A percentile compares a stretch with the other conserved stretches of the same genome.
Evolutionary conservation across 306 rosid species (phyloP).

Genomic region (Crotalaria pallida): DNA sequence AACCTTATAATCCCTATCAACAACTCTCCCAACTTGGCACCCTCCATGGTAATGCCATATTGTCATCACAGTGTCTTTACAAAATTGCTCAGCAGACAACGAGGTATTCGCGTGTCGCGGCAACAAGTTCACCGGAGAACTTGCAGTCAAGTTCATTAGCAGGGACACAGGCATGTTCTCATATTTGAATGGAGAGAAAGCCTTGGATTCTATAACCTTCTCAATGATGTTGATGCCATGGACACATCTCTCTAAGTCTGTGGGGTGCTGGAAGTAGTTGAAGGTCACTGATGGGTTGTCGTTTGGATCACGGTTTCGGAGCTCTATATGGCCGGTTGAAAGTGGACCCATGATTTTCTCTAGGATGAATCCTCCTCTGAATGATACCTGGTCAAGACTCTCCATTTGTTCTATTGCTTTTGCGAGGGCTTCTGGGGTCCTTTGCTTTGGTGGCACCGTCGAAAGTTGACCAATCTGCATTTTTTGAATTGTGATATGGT

Average conservation of each 20-base stretch:
- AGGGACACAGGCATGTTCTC: conserved; percentile 22
- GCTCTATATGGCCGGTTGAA: conserved; percentile 67
- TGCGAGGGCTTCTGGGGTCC: conserved; percentile 56
- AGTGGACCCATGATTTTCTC: conserved; percentile 67
- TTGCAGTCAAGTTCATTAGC: conserved; percentile 55
- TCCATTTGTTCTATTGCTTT: conserved; percentile 38
- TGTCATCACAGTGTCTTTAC: conserved; percentile 77
- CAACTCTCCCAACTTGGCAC: conserved; percentile 62
- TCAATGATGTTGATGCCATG: conserved; percentile 45
- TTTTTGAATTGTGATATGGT: background rate
- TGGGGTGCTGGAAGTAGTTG: conserved; percentile 64
- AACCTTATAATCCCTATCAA: conserved; percentile 55
- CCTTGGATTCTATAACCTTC: conserved; percentile 45
- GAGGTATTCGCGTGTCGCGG: conserved; percentile 51
- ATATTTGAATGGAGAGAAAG: conserved; percentile 47
- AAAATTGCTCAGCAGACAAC: conserved; percentile 56
- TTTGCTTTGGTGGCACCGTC: conserved; percentile 29
- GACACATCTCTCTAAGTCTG: conserved; percentile 58
- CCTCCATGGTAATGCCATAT: conserved; percentile 96
- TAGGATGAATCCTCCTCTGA: conserved; percentile 68
- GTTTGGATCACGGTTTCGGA: conserved; percentile 47
- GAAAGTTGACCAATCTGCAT: conserved; percentile 36
- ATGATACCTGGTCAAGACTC: conserved; percentile 36
- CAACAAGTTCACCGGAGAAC: conserved; percentile 50
- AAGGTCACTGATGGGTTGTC: conserved; percentile 71